Evolutionary conservation across 2,329 filamentous ascomycete genomes (phyloP), one percentile per base, ranked within the genome.

Genomic region (Fusarium compactum): DNA sequence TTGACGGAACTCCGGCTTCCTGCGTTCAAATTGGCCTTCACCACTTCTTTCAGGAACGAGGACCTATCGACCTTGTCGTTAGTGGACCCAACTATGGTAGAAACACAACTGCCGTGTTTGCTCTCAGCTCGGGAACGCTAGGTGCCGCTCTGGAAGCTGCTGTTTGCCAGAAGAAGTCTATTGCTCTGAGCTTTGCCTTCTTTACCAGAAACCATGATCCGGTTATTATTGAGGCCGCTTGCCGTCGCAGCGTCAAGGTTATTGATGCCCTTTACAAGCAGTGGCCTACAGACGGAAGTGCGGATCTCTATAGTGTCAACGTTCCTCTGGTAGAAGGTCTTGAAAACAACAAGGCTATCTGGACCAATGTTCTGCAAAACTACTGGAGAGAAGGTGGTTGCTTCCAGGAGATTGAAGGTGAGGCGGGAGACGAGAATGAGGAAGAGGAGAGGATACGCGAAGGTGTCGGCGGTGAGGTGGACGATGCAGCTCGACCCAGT

Each of bases 181-280:
- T 99, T 70, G 96, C 96, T 1, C 82, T 99, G 43, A 94, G 90
- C 51, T 99, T 94, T 79, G 96, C 95, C 24, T 98, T 98, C 82
- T 96, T 95, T 81, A 89, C 90, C 60, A 87, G 90, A 62, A 92
- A 93, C 78, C 95, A 98, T 79, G 92, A 97, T 74, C 91, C 92
- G 3, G 85, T 86, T 25, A 90, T 97, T 72, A 95, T 98, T 63
- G 87, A 89, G 32, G 92, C 89, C 51, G 94, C 94, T 5, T 93
- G 90, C 40, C 84, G 87, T 46, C 90, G 95, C 73, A 89, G 90
- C 25, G 90, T 96, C 25, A 87, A 86, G 69, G 85, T 98, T 25
- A 91, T 97, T 69, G 92, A 97, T 79, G 88, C 93, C 67, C 84
- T 99, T 9, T 90, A 87, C 73, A 85, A 86, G 51, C 91, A 94